Evolutionary conservation across 257 asterid species (phyloP).

Genomic region (Vinca minor): DNA sequence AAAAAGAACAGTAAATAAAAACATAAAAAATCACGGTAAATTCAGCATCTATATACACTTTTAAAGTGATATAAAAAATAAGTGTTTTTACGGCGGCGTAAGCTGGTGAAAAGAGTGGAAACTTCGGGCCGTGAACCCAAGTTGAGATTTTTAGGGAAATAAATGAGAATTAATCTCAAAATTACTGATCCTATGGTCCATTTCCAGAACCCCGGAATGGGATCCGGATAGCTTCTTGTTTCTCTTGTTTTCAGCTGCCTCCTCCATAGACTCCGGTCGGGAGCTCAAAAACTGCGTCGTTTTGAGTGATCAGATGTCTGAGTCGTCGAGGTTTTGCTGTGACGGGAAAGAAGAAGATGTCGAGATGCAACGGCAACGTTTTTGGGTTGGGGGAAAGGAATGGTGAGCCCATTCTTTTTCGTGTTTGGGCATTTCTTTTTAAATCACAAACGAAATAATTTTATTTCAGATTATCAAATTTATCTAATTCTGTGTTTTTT

Average conservation of each 20-base stretch:
- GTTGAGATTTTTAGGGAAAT: conserved; percentile 62
- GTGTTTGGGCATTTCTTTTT: no score
- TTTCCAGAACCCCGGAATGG: conserved; percentile 53
- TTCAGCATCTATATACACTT: background rate
- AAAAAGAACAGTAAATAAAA: conserved; percentile 4
- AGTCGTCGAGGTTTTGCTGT: background rate
- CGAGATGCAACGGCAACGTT: no score
- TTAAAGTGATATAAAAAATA: conserved; percentile 8
- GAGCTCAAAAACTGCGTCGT: background rate
- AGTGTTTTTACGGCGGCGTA: conserved; percentile 61
- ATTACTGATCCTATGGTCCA: conserved; percentile 60
- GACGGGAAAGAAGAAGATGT: background rate
- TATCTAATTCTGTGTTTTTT: no score
- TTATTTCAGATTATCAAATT: no score
- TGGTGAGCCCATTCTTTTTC: no score
- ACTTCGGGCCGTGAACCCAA: conserved; percentile 91
- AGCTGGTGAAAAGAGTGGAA: conserved; percentile 92
- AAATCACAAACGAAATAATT: no score
- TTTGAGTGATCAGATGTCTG: background rate
- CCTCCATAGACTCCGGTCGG: conserved; percentile 8
- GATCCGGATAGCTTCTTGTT: conserved; percentile 19
- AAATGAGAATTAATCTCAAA: conserved; percentile 57
- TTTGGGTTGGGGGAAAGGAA: no score
- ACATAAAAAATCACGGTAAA: no score
- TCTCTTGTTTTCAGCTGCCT: conserved; percentile 14